Base-by-base conservation (phyloP, 2,329 filamentous ascomycete species). In the Penicillium vulpinum region DNA sequence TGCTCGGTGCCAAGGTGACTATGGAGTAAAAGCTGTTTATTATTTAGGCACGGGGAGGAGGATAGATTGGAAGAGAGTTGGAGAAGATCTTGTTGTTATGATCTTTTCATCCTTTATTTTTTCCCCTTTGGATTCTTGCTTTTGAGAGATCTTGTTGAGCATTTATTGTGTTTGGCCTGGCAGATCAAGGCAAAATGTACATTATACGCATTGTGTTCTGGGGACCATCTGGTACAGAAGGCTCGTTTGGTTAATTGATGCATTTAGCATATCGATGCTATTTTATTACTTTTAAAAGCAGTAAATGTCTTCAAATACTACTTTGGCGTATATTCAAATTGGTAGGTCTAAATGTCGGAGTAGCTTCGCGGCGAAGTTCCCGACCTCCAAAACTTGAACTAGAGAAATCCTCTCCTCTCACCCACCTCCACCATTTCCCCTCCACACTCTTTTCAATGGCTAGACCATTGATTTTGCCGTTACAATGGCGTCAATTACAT, bases 1-100 rank as follows among this genome's bases (percentile, higher is more conserved):
- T 85, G 66, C 81, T 99, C 60, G 94, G 94, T 64, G 94, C 89
- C 63, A 91, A 90, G 64, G 93, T 91, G 60, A 80, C 85, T 63
- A 94, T 99, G 90, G 94, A 99, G 77, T 97, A 91, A 81, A 70
- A 44, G 53, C 36, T 51, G 51, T 52, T 54, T 36, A 56, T 45
- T 49, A 47, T 50, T 50, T 59, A 55, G 38, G 50, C 47, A 57
- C 54, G 29, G 54, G 54, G 48, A 54, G 29, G 15, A n/a, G 31
- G 36, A 28, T 39, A 54, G 45, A 59, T 52, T 39, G 50, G 57
- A 49, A 39, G 31, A 56, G 53, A 57, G 52, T 53, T 4, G 7
- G 18, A 18, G 48, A 29, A 22, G 35, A 40, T 33, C 36, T 24
- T 31, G 26, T 22, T 15, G 26, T 21, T 39, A 11, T 40, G 21